Evolutionary conservation across 805 yeast genomes (phyloP).

Genomic region (Jamesozyma gamospora): DNA sequence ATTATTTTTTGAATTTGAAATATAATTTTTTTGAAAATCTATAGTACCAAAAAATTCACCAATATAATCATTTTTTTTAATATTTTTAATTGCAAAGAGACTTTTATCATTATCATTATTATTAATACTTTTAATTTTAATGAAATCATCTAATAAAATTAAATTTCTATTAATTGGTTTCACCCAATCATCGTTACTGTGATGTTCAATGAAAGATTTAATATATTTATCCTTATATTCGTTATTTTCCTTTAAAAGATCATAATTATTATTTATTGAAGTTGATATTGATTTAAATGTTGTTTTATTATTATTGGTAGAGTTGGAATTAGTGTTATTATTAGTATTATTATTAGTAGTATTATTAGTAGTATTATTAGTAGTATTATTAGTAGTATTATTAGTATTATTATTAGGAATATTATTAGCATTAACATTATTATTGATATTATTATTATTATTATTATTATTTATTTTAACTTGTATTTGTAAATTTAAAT

Average conservation of each 20-base stretch:
- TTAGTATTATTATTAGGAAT: constrained; percentile 1
- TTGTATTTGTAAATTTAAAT: not conserved
- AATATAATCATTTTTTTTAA: constrained; percentile 42
- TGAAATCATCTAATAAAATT: not conserved
- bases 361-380: too few species aligned
- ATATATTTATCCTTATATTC: constrained; percentile 32
- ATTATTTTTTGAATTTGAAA: constrained; percentile 60
- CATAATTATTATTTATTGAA: not conserved
- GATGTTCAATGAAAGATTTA: constrained; percentile 41
- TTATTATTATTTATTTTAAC: constrained; percentile 2
- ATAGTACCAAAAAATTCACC: constrained; percentile 67
- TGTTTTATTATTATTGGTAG: not conserved
- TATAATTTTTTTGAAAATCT: constrained; percentile 54
- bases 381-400: constrained; percentile 1
- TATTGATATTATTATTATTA: not conserved
- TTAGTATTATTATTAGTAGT: too few species aligned
- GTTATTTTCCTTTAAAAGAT: not conserved
- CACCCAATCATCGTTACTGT: constrained; percentile 35
- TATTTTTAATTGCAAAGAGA: constrained; percentile 35
- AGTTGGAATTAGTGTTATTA: too few species aligned
- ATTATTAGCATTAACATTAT: constrained; percentile 2
- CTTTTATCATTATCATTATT: constrained; percentile 29
- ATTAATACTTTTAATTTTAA: not conserved
- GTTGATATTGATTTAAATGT: not conserved
- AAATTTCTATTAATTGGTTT: constrained; percentile 9